Evolutionary conservation across 2,329 filamentous ascomycete species (phyloP).

Genomic region (Huntiella abstrusa): DNA sequence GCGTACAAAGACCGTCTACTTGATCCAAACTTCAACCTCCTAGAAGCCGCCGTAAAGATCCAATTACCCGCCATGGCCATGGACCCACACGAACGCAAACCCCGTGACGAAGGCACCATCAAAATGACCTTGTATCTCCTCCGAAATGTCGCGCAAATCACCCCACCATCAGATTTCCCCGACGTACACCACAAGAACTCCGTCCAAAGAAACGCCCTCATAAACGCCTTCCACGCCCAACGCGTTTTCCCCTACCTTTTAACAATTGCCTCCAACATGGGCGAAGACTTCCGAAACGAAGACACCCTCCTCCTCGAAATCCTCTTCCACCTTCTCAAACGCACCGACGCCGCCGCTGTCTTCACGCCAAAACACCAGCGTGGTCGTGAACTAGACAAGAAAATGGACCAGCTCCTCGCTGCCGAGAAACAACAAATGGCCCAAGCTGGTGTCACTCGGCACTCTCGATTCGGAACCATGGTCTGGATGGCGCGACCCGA

Average conservation of each 20-base stretch:
- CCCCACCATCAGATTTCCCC: constrained; percentile 54
- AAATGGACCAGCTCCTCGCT: constrained; percentile 54
- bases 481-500: constrained; percentile 85
- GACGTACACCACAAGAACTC: constrained; percentile 51
- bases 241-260: constrained; percentile 75
- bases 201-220: constrained; percentile 68
- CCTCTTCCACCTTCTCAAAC: constrained; percentile 81
- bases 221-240: constrained; percentile 77
- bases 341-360: constrained; percentile 63
- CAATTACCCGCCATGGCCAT: constrained; percentile 74
- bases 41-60: constrained; percentile 63
- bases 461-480: constrained; percentile 93
- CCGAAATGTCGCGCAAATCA: constrained; percentile 73
- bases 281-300: constrained; percentile 78
- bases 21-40: constrained; percentile 55
- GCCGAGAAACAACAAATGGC: constrained; percentile 74
- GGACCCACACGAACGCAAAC: constrained; percentile 52
- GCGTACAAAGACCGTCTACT: constrained; percentile 83
- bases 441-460: constrained; percentile 61
- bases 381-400: constrained; percentile 47
- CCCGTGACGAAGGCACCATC: constrained; percentile 78
- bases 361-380: constrained; percentile 68
- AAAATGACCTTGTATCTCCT: constrained; percentile 78
- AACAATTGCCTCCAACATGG: constrained; percentile 79
- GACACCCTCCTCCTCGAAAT: constrained; percentile 83